Base-by-base conservation (phyloP, 306 rosid species). In the Medicago lupulina region DNA sequence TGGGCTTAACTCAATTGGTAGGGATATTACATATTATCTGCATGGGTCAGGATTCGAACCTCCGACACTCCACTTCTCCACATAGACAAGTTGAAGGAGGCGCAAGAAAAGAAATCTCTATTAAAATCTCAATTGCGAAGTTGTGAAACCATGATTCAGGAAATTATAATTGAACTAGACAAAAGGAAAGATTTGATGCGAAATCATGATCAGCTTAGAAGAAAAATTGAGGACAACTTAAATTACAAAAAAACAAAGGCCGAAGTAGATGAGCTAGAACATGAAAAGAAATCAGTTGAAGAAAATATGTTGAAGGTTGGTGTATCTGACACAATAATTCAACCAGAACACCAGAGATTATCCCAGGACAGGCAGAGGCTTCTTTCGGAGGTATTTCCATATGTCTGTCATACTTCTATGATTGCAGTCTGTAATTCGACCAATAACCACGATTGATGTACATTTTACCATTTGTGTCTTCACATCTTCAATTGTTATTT, bases 241-340 rank as follows among this genome's bases (percentile, higher is more conserved):
- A 86, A 87, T 78, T 92, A 92, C 81, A 83, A 97, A 77, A 84
- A 86, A 83, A 94, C 88, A n/a, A 94, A 87, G 81, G 92, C 95
- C 79, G 85, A 87, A 16, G 95, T 94, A 61, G 95, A 92, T 77
- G 74, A 82, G 71, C 95, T 92, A 74, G 58, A 80, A 34, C 38
- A 8, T 57, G 97, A 92, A 82, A 85, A 92, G 78, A 97, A 88
- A 76, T 82, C 75, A 21, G 76, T 92, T 15, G 97, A 94, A 88
- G 95, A 84, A 71, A 86, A 66, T 74, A 87, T 90, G 53, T 66
- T 86, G 76, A 82, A 84, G 85, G 82, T 82, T 46, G 98, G 98
- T 67, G 90, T 82, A 71, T 67, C 87, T 55, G 80, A 85, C 10
- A 34, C 88, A 13, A n/a, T n/a, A n/a, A 0, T 83, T 77, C 89